phyloP scores from a whole-genome alignment of 352 stramenopile genomes.

The Plasmopara muralis region DNA sequence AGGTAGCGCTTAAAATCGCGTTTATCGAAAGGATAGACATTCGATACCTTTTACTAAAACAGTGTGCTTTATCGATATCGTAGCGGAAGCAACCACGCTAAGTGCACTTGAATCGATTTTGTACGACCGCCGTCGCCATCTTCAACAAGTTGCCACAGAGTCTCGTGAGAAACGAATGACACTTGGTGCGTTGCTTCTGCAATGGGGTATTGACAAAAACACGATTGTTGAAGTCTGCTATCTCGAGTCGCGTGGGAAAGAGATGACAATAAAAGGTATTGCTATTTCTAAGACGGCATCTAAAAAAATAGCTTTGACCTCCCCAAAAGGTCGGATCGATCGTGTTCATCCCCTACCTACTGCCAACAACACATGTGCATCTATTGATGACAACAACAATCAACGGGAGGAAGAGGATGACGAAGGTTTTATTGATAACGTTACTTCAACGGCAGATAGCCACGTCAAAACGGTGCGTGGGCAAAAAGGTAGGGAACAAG shows the following conservation, averaged over 20 bases:
- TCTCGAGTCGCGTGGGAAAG: slow-evolving; percentile 6
- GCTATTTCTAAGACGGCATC: neutral
- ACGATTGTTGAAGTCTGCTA: slow-evolving; percentile 52
- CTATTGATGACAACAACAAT: slow-evolving; percentile 6
- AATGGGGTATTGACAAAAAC: slow-evolving; percentile 45
- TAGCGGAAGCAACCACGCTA: slow-evolving; percentile 19
- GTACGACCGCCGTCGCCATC: slow-evolving; percentile 14
- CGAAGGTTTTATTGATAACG: slow-evolving; percentile 7
- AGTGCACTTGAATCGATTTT: slow-evolving; percentile 20
- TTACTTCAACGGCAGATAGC: slow-evolving; percentile 2
- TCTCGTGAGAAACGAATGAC: slow-evolving; percentile 35
- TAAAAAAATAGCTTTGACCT: slow-evolving; percentile 11
- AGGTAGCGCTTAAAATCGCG: slow-evolving; percentile 10
- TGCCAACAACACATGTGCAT: neutral
- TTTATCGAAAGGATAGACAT: neutral
- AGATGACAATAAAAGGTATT: neutral
- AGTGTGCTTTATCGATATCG: neutral
- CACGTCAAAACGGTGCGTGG: slow-evolving; percentile 40
- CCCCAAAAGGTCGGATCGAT: slow-evolving; percentile 10
- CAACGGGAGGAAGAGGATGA: slow-evolving; percentile 11
- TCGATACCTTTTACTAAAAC: neutral
- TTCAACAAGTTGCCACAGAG: slow-evolving; percentile 35
- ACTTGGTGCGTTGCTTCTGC: slow-evolving; percentile 41
- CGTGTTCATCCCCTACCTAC: slow-evolving; percentile 3
- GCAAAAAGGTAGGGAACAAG: neutral